phyloP scores from a whole-genome alignment of 225 moss, liverwort and hornwort species.

The Ulota crispa region DNA sequence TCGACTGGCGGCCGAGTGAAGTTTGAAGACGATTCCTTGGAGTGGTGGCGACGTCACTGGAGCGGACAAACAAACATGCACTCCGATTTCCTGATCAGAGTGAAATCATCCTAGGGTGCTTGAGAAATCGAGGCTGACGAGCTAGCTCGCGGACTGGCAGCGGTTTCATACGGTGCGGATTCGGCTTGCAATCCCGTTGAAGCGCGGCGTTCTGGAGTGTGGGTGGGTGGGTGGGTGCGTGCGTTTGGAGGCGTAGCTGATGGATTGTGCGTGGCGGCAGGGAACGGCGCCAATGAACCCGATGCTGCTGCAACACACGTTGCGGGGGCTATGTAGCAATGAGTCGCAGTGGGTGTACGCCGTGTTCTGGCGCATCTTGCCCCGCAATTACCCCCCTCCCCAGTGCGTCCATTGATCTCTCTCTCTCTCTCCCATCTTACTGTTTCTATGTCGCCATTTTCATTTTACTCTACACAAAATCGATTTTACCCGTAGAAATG shows the following conservation, averaged over 20 bases:
- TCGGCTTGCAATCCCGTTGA: neutral
- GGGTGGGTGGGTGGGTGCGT: too few relatives aligned
- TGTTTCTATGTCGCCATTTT: neutral
- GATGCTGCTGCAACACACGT: conserved; percentile 65
- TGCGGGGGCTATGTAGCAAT: conserved; percentile 67
- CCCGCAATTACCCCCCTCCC: conserved; percentile 92
- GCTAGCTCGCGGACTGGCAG: neutral
- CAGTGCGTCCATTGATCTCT: conserved; percentile 44
- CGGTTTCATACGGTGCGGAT: neutral
- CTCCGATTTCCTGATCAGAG: conserved; percentile 32
- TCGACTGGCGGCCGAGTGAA: neutral
- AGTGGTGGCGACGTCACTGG: neutral
- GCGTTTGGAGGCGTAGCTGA: neutral
- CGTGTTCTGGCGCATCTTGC: conserved; percentile 94
- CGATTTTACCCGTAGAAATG: neutral
- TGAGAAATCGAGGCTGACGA: neutral
- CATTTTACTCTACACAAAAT: too few relatives aligned
- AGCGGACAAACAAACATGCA: conserved; percentile 13
- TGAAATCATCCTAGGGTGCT: neutral
- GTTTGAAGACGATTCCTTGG: neutral
- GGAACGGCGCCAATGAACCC: conserved; percentile 68
- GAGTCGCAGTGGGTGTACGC: conserved; percentile 83
- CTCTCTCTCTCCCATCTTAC: neutral
- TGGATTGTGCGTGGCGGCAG: conserved; percentile 29
- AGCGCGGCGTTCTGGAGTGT: neutral